phyloP scores from a whole-genome alignment of 352 stramenopile genomes.

The Phytophthora litchii region DNA sequence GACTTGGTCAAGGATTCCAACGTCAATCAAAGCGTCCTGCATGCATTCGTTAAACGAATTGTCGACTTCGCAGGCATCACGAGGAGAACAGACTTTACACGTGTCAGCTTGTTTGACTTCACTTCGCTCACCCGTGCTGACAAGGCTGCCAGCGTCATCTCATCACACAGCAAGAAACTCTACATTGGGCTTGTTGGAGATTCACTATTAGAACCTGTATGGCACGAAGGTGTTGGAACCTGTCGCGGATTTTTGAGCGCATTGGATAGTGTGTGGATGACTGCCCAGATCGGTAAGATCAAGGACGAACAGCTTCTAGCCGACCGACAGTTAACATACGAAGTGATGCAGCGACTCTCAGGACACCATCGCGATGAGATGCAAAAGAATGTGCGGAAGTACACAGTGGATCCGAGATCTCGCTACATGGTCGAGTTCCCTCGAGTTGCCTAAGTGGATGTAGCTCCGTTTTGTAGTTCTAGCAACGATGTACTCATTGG shows the following conservation, averaged over 20 bases:
- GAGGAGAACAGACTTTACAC: conserved; percentile 51
- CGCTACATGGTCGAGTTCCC: conserved; percentile 70
- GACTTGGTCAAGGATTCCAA: conserved; percentile 66
- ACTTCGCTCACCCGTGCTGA: conserved; percentile 67
- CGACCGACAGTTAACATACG: conserved; percentile 66
- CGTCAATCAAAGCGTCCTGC: conserved; percentile 49
- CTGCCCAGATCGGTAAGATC: conserved; percentile 63
- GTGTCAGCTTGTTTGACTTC: conserved; percentile 79
- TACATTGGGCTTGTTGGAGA: conserved; percentile 77
- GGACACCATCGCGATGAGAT: conserved; percentile 66
- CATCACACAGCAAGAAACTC: conserved; percentile 67
- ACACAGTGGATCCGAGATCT: conserved; percentile 66
- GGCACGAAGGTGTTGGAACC: conserved; percentile 77
- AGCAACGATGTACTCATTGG: too few species aligned
- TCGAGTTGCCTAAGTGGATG: conserved; percentile 1
- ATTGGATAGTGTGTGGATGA: conserved; percentile 73
- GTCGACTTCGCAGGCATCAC: conserved; percentile 70
- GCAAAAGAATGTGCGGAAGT: conserved; percentile 80
- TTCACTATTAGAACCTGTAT: conserved; percentile 79
- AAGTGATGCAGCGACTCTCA: conserved; percentile 68
- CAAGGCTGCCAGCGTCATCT: conserved; percentile 61
- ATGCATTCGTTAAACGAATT: conserved; percentile 60
- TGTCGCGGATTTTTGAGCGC: conserved; percentile 80
- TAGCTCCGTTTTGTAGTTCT: too few species aligned
- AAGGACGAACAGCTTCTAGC: conserved; percentile 65